A percentile compares a stretch with the other conserved stretches of the same genome.
These are phyloP conservation scores for Filosporella fistucella DNA, from an alignment of 495 filamentous ascomycete genomes.

Conservation along the genomic window DNA sequence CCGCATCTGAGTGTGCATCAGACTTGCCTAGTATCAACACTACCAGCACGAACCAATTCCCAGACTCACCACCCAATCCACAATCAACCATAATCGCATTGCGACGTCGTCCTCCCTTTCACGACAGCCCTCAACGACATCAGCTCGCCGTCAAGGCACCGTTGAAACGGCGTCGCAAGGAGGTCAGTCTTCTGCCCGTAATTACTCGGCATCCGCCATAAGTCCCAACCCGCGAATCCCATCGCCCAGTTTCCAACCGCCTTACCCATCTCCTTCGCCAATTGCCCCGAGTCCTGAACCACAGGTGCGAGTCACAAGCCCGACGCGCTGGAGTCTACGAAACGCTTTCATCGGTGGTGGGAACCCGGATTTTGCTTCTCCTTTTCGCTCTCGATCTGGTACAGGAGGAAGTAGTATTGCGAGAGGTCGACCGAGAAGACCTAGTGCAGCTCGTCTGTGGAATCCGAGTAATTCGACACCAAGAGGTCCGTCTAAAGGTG, in stretches of 20 bases:
- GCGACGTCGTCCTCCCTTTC: constrained; percentile 1
- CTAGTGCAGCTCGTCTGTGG: constrained; percentile 43
- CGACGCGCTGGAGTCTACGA: constrained; percentile 32
- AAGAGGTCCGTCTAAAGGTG: constrained; percentile 28
- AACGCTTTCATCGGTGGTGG: constrained; percentile 33
- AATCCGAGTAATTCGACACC: constrained; percentile 63
- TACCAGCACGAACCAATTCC: no score
- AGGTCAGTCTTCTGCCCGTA: constrained; percentile 18
- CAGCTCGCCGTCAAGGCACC: constrained; percentile 19
- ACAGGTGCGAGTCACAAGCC: constrained; percentile 22
- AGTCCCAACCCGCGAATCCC: constrained; percentile 29
- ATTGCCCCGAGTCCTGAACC: constrained; percentile 16
- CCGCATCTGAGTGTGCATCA: no score
- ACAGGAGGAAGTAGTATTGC: constrained; percentile 5
- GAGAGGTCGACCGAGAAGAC: constrained; percentile 27
- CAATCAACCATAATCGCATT: background rate
- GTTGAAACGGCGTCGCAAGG: constrained; percentile 29
- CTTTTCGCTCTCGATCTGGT: constrained; percentile 35
- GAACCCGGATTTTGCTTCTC: constrained; percentile 32
- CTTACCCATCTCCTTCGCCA: constrained; percentile 24
- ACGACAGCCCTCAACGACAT: no score
- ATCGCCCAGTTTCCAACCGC: constrained; percentile 32
- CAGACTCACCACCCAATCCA: background rate
- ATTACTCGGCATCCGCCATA: constrained; percentile 15
- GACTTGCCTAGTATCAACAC: background rate